Evolutionary conservation across 2,329 filamentous ascomycete species (phyloP), one percentile per base, ranked within the genome.

Genomic region (Colletotrichum spaethianum): DNA sequence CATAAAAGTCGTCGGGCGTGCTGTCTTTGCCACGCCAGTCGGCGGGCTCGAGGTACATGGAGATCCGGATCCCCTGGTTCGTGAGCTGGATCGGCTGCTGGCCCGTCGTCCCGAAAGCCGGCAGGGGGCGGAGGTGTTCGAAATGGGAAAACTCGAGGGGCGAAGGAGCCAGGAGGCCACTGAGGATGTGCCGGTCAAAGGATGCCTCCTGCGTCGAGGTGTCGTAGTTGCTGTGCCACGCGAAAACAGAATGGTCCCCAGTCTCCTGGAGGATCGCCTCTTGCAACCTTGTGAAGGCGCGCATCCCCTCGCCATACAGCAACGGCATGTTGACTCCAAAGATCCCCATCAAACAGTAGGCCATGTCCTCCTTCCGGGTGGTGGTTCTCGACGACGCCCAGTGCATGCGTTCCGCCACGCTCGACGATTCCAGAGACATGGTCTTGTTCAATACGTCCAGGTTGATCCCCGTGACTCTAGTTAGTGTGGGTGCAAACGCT

Each of bases 391-490:
- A 64, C 2, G 77, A 70, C 31, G 75, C 76, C 78, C 77, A 80
- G n/a, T 74, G 76, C 78, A 80, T 79, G 63, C 75, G 75, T 11
- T 68, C 48, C 2, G 78, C 76, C 31, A 79, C 68, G 68, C 75
- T 74, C 38, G 65, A 77, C 63, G 69, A 75, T n/a, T 20, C 40
- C 78, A 69, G 36, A 26, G 55, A 36, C 4, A 42, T 16, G 7
- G 36, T 59, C 55, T 63, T 80, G 77, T 1, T 40, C 38, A 67
- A n/a, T 8, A 67, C 40, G 20, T 48, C 18, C 16, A 20, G 23
- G 20, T 59, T 42, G 46, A 83, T 82, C 1, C 75, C 69, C 3
- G 82, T 83, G 33, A 79, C 77, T 2, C 61, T 53, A 4, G 76
- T 74, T 9, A 83, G 65, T 56, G 4, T 26, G 36, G 36, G 55